Base-by-base conservation (phyloP, 1,284 basidiomycete genomes). In the Pulveroboletus ridleyi region DNA sequence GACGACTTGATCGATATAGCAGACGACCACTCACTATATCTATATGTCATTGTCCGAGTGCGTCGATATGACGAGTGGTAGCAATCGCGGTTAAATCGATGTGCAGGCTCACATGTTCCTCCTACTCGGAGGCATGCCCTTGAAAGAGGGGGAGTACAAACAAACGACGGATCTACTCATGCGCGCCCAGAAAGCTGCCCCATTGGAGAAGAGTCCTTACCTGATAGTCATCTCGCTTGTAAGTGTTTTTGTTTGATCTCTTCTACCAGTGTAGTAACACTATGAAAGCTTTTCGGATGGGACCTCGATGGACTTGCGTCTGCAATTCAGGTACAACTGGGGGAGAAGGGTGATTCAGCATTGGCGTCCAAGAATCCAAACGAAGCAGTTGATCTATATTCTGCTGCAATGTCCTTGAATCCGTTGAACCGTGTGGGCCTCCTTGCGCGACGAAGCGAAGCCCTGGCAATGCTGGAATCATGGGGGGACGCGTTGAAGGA, bases 41-140 rank as follows among this genome's bases (percentile, higher is more conserved):
- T 29, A 10, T 65, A 58, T 33, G 20, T n/a, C 44, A n/a, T 29
- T 47, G 29, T 63, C 15, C 58, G 29, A 9, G 66, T 67, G 58
- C 6, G 44, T 55, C 18, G 22, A 33, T 1, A 1, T 2, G 13
- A 35, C 8, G 6, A 10, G 9, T 18, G 13, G 22, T 17, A 13
- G n/a, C 23, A 18, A 42, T 15, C 9, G 17, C n/a, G 22, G 9
- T 23, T 55, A 14, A 39, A 39, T 22, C n/a, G n/a, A 14, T 39
- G 14, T 8, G 39, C 33, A 55, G 33, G 49, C 67, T 15, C 59
- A 49, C 9, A 59, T 66, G 67, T 10, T 35, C 17, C 35, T 63
- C 25, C 14, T 39, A 18, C 22, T 39, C 10, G 50, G 57, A 44
- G n/a, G 14, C 13, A 49, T 52, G 29, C 29, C 33, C 15, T 25